Evolutionary conservation across 2,329 filamentous ascomycete species (phyloP).

Genomic region (Cladophialophora yegresii): DNA sequence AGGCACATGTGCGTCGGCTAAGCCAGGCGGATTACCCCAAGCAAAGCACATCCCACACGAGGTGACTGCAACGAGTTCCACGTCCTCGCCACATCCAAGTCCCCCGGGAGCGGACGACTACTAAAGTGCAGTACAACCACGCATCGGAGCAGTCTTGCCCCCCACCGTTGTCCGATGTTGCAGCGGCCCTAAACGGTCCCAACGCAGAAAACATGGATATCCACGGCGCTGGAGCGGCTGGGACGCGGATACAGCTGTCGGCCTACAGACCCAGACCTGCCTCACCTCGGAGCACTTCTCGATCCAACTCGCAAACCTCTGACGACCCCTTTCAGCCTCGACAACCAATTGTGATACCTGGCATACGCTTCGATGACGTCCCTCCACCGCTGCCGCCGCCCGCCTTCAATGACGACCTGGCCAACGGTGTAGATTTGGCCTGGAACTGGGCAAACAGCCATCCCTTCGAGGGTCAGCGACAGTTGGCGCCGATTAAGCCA

Average conservation of each 20-base stretch:
- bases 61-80: constrained; percentile 3
- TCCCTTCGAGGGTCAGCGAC: constrained; percentile 44
- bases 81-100: constrained; percentile 25
- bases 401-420: constrained; percentile 58
- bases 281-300: constrained; percentile 38
- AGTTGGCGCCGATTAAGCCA: constrained; percentile 50
- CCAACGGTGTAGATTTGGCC: constrained; percentile 60
- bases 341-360: constrained; percentile 65
- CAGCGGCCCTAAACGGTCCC: constrained; percentile 19
- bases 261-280: constrained; percentile 25
- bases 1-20: constrained; percentile 13
- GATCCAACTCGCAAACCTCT: constrained; percentile 45
- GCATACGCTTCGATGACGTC: constrained; percentile 51
- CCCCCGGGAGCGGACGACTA: background rate
- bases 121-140: constrained; percentile 5
- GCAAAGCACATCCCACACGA: constrained; percentile 2
- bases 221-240: constrained; percentile 25
- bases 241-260: constrained; percentile 22
- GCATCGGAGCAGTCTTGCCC: constrained; percentile 16
- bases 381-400: constrained; percentile 68
- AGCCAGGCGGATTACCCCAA: background rate
- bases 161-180: constrained; percentile 28
- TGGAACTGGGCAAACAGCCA: constrained; percentile 64
- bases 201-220: constrained; percentile 29
- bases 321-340: constrained; percentile 47